These are phyloP conservation scores for Cardamine chenopodiifolia DNA, from an alignment of 345 rosid genomes.

Conservation along the genomic window DNA sequence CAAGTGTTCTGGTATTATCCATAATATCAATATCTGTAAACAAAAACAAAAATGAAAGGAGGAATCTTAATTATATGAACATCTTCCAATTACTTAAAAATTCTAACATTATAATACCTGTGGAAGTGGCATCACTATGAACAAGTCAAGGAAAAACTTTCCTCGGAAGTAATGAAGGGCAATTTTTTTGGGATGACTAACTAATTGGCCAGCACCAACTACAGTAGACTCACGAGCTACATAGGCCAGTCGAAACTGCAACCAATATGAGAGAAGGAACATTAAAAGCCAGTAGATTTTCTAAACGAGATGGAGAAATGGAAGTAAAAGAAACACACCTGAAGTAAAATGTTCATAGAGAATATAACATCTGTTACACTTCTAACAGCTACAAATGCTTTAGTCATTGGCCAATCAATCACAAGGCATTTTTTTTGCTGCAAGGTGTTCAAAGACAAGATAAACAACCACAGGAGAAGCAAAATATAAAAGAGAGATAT, in stretches of 20 bases:
- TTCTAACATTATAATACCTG: constrained; percentile 57
- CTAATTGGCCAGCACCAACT: constrained; percentile 87
- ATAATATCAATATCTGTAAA: constrained; percentile 60
- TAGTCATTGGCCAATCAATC: constrained; percentile 54
- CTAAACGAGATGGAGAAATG: background rate
- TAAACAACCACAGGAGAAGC: background rate
- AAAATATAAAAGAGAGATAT: background rate
- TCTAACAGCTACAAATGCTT: constrained; percentile 52
- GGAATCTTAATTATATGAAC: background rate
- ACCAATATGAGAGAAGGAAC: constrained; percentile 1
- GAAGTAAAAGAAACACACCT: constrained; percentile 51
- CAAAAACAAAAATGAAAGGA: background rate
- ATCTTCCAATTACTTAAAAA: background rate
- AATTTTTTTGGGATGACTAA: constrained; percentile 78
- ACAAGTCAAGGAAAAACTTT: constrained; percentile 60
- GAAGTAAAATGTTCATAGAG: constrained; percentile 74
- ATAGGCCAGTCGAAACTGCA: constrained; percentile 89
- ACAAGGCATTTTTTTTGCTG: constrained; percentile 63
- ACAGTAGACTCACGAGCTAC: constrained; percentile 81
- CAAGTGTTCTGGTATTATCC: constrained; percentile 48
- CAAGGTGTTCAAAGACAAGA: constrained; percentile 26
- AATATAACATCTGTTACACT: constrained; percentile 67
- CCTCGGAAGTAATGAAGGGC: constrained; percentile 63
- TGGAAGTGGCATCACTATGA: constrained; percentile 74
- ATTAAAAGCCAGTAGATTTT: background rate